Evolutionary conservation across 2,329 filamentous ascomycete species (phyloP).

Genomic region (Verticillium tricorpus): DNA sequence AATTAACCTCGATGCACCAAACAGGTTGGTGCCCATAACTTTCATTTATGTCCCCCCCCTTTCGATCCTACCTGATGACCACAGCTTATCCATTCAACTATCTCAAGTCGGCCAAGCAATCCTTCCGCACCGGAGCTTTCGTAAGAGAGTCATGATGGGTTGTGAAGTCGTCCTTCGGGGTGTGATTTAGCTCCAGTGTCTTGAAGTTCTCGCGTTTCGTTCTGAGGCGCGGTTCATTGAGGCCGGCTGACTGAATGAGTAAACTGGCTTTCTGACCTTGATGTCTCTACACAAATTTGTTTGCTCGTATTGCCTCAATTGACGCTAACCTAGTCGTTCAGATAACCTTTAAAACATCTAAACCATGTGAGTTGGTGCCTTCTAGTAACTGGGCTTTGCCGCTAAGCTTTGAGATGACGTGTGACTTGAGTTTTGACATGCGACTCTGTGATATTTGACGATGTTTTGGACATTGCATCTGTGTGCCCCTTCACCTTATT

Average conservation of each 20-base stretch:
- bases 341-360: too few species aligned
- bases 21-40: neutral
- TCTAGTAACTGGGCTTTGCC: too few species aligned
- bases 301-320: neutral
- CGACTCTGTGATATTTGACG: too few species aligned
- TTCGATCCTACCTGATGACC: slow-evolving; percentile 44
- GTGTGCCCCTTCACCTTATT: too few species aligned
- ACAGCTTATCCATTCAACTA: slow-evolving; percentile 77
- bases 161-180: slow-evolving; percentile 60
- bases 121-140: slow-evolving; percentile 65
- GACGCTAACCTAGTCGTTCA: too few species aligned
- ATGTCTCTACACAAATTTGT: neutral
- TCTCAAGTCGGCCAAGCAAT: slow-evolving; percentile 62
- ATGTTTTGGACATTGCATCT: too few species aligned
- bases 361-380: too few species aligned
- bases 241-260: slow-evolving; percentile 64
- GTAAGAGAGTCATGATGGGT: slow-evolving; percentile 58
- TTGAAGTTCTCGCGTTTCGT: slow-evolving; percentile 17
- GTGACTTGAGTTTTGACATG: too few species aligned
- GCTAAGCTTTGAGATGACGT: too few species aligned
- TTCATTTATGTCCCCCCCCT: neutral
- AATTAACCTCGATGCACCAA: neutral
- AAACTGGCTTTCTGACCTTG: slow-evolving; percentile 61
- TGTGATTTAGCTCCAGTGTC: slow-evolving; percentile 60
- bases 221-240: slow-evolving; percentile 37